These are phyloP conservation scores for Melampsora larici-populina DNA, from an alignment of 1,284 basidiomycete species.

Conservation along the genomic window DNA sequence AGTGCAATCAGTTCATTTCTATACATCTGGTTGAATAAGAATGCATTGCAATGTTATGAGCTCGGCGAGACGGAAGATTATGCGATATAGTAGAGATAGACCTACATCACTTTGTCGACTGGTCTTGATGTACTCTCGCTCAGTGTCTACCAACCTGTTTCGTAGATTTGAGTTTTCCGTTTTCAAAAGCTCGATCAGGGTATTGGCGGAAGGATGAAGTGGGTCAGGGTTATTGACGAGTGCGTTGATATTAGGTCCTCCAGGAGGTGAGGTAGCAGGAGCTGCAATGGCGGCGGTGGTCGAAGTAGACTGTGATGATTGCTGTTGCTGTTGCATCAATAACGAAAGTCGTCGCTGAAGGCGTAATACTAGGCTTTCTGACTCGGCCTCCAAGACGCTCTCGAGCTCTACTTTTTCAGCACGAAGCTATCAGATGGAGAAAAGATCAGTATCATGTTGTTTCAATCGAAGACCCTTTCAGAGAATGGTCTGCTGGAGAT, in stretches of 20 bases:
- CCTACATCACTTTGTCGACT: constrained; percentile 64
- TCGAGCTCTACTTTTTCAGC: constrained; percentile 78
- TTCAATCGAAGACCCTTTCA: constrained; percentile 27
- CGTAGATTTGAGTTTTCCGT: constrained; percentile 71
- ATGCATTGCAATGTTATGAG: not conserved
- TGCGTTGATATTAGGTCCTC: constrained; percentile 39
- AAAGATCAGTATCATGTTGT: not conserved
- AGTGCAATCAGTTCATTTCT: constrained; percentile 73
- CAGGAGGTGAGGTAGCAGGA: constrained; percentile 45
- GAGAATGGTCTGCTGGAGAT: too few relatives aligned
- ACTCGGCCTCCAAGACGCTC: constrained; percentile 72
- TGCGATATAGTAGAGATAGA: not conserved
- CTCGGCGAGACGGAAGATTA: not conserved
- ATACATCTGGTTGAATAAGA: constrained; percentile 58
- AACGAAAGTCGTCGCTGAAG: constrained; percentile 68
- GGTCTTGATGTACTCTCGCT: constrained; percentile 68
- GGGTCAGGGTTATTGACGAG: constrained; percentile 34
- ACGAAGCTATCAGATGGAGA: constrained; percentile 59
- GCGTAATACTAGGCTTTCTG: constrained; percentile 70
- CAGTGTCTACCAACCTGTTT: constrained; percentile 64
- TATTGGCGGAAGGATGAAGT: constrained; percentile 57
- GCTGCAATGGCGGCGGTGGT: constrained; percentile 45
- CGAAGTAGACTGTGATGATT: constrained; percentile 41
- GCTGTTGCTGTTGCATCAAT: constrained; percentile 55
- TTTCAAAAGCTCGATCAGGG: constrained; percentile 66